These are phyloP conservation scores for Lentinula sp. DNA, from an alignment of 768 basidiomycete genomes.

Conservation along the genomic window DNA sequence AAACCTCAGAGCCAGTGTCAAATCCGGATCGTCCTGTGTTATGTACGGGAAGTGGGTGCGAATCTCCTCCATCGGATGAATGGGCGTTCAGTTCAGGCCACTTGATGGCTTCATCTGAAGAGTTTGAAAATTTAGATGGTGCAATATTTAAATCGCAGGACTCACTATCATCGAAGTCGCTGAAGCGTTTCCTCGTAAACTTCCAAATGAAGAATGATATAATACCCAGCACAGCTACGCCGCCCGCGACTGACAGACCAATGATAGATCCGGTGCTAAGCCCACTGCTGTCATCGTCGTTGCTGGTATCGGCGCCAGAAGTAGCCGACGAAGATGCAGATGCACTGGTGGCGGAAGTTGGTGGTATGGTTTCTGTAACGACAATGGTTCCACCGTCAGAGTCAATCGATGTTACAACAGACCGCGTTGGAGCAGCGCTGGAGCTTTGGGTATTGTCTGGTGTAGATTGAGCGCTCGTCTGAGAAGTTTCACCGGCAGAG, in stretches of 20 bases:
- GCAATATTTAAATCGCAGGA: conserved; percentile 14
- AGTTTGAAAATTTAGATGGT: neutral
- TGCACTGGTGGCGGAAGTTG: conserved; percentile 12
- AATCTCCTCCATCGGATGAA: conserved; percentile 32
- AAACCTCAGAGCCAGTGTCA: conserved; percentile 57
- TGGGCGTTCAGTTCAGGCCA: conserved; percentile 86
- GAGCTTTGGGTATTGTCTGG: conserved; percentile 7
- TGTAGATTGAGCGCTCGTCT: neutral
- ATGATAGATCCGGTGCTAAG: conserved; percentile 68
- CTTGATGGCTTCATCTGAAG: conserved; percentile 78
- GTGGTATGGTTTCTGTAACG: conserved; percentile 10
- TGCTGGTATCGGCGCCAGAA: conserved; percentile 13
- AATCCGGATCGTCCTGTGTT: conserved; percentile 70
- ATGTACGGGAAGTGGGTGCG: conserved; percentile 62
- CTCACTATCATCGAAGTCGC: conserved; percentile 76
- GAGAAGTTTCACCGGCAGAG: conserved; percentile 1
- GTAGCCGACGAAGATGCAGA: conserved; percentile 21
- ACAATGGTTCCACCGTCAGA: conserved; percentile 23
- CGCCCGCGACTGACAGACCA: conserved; percentile 77
- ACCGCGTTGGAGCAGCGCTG: conserved; percentile 2
- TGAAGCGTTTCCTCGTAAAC: conserved; percentile 71
- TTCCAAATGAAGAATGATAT: conserved; percentile 82
- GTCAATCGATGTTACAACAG: conserved; percentile 20
- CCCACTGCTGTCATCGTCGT: conserved; percentile 24
- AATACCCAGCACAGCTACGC: conserved; percentile 66